phyloP scores from a whole-genome alignment of 2,329 filamentous ascomycete genomes.

The Fusarium sp. region DNA sequence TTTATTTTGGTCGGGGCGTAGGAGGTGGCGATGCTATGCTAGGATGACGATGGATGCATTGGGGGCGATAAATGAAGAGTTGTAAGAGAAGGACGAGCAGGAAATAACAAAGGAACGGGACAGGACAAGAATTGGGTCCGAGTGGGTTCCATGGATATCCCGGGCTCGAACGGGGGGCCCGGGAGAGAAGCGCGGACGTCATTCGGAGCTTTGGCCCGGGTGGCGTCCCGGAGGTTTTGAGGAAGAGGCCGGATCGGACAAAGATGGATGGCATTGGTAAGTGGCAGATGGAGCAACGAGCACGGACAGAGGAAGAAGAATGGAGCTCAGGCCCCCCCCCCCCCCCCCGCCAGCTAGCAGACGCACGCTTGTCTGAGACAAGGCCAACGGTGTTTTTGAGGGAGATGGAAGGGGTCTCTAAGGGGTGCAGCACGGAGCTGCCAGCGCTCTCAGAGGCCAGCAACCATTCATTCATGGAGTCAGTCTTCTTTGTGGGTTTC shows the following conservation, averaged over 20 bases:
- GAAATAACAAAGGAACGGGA: background rate
- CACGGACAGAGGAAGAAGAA: background rate
- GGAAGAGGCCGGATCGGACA: conserved; percentile 24
- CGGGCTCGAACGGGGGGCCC: conserved; percentile 25
- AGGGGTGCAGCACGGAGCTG: background rate
- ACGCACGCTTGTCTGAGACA: conserved; percentile 36
- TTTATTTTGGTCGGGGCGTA: conserved; percentile 38
- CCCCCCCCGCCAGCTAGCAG: conserved; percentile 1
- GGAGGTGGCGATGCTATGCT: conserved; percentile 28
- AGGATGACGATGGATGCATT: background rate
- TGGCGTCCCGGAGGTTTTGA: conserved; percentile 26
- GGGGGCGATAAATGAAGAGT: background rate
- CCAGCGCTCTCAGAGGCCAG: background rate
- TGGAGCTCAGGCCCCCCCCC: conserved; percentile 8
- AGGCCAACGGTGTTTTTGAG: conserved; percentile 21
- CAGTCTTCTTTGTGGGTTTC: background rate
- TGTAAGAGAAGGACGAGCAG: background rate
- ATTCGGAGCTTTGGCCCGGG: conserved; percentile 32
- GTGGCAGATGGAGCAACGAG: background rate
- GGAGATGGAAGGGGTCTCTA: conserved; percentile 43
- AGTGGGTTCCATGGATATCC: conserved; percentile 37
- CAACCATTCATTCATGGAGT: background rate
- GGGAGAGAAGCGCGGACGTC: conserved; percentile 23
- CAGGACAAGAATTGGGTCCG: background rate
- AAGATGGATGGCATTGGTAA: conserved; percentile 3